Evolutionary conservation across 2,329 filamentous ascomycete genomes (phyloP).

Genomic region (Phialocephala subalpina): DNA sequence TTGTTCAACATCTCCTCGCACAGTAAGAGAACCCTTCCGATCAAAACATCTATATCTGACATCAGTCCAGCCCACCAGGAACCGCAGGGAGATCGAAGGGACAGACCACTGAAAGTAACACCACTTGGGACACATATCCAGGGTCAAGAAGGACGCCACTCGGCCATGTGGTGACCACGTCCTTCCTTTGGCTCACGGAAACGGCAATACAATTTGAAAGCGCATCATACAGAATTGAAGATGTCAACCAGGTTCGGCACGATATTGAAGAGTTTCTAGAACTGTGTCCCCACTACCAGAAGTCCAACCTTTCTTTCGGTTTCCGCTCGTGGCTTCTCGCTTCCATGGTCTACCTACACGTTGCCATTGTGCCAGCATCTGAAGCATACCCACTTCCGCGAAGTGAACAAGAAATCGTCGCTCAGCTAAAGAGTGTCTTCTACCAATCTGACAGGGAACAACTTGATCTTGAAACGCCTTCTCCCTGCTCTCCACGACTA

Average conservation of each 20-base stretch:
- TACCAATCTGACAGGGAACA: background rate
- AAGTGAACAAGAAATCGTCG: background rate
- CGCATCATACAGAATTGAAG: background rate
- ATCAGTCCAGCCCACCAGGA: background rate
- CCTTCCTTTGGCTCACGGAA: background rate
- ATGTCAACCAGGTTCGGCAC: background rate
- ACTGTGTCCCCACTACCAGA: background rate
- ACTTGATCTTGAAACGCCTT: background rate
- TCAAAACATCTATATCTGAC: background rate
- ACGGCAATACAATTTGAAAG: conserved; percentile 3
- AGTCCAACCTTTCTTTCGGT: background rate
- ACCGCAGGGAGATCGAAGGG: background rate
- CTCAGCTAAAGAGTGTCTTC: background rate
- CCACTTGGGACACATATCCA: no score
- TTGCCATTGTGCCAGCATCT: background rate
- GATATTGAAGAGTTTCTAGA: conserved; percentile 7
- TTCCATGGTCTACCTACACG: conserved; percentile 1
- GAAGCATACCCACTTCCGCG: background rate
- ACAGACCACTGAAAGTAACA: background rate
- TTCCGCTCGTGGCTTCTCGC: conserved; percentile 2
- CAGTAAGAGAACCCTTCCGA: background rate
- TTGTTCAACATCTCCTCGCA: conserved; percentile 3
- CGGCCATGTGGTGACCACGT: background rate
- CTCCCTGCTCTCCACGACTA: background rate
- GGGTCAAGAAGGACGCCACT: background rate